phyloP scores from a whole-genome alignment of 179 eudicot species.

The Vitellaria paradoxa region DNA sequence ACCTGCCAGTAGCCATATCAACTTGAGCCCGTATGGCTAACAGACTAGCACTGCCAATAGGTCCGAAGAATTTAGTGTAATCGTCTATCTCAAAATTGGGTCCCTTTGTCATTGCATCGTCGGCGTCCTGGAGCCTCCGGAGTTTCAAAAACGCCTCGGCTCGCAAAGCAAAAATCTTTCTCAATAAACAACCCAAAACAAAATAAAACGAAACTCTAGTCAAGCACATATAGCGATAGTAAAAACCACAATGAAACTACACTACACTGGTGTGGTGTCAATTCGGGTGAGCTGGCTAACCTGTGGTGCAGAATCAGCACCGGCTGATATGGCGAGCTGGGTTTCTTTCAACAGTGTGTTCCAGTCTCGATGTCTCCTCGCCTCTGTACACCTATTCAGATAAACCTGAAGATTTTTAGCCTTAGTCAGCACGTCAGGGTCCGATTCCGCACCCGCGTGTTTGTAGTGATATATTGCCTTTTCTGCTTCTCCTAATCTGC shows the following conservation, averaged over 20 bases:
- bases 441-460: conserved; percentile 40
- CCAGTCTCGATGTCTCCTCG: conserved; percentile 55
- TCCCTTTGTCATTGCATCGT: conserved; percentile 43
- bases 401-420: conserved; percentile 40
- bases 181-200: not conserved
- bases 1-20: conserved; percentile 84
- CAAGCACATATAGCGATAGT: too few species aligned
- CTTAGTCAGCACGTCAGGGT: conserved; percentile 47
- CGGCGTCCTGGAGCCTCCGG: conserved; percentile 58
- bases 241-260: too few species aligned
- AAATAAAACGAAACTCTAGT: not conserved
- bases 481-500: conserved; percentile 56
- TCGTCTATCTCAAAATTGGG: conserved; percentile 62
- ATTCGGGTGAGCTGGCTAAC: conserved; percentile 32
- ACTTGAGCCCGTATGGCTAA: conserved; percentile 74
- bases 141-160: conserved; percentile 85
- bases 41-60: conserved; percentile 47
- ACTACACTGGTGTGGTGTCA: too few species aligned
- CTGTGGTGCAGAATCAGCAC: conserved; percentile 87
- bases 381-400: conserved; percentile 43
- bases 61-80: conserved; percentile 71
- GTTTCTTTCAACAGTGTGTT: conserved; percentile 41
- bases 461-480: conserved; percentile 46
- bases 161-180: conserved; percentile 54
- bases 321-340: conserved; percentile 47